Evolutionary conservation across 2,329 filamentous ascomycete species (phyloP), one percentile per base, ranked within the genome.

Genomic region (Simplicillium sp.): DNA sequence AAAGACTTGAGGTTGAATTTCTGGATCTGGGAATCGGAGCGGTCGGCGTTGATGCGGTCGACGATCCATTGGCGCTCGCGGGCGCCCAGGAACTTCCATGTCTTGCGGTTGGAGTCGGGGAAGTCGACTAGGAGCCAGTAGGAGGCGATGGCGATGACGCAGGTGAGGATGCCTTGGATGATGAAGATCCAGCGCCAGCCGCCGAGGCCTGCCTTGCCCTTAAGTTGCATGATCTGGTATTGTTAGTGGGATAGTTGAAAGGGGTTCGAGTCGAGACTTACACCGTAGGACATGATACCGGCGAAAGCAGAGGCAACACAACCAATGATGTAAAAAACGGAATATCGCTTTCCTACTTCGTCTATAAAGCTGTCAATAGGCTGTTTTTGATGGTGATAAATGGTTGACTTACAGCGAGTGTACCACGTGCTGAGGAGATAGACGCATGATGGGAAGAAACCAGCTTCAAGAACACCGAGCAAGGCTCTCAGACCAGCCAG

Each of bases 391-490:
- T 29, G 17, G 12, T 31, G 4, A 34, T 9, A 29, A 34, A 18
- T 7, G 29, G 18, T 16, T 2, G 14, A 56, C 70, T 67, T 58
- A 76, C 73, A 81, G 57, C 78, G 62, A 1, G 78, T 80, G 53
- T 84, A 85, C 81, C 81, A 87, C 29, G 79, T 84, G 44, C 75
- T 81, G n/a, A 87, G 70, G 6, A 87, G 45, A 52, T 85, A 87
- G 0, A 84, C 79, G 38, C 75, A 81, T 39, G 75, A 75, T 0
- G 82, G 81, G 58, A 86, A 87, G 60, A 82, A 85, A 0, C 82
- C 77, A n/a, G 77, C 74, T 55, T 86, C 82, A 18, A 84, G 67
- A 2, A 80, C 46, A 37, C 82, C 82, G 13, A 84, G 66, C 2
- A 85, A 41, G 0, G 78, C 60, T 35, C 81, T 65, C 32, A 81